Evolutionary conservation across 192 early-diverging fungal genomes (phyloP), one percentile per base, ranked within the genome.

Genomic region (Gamsiella multidivaricata): DNA sequence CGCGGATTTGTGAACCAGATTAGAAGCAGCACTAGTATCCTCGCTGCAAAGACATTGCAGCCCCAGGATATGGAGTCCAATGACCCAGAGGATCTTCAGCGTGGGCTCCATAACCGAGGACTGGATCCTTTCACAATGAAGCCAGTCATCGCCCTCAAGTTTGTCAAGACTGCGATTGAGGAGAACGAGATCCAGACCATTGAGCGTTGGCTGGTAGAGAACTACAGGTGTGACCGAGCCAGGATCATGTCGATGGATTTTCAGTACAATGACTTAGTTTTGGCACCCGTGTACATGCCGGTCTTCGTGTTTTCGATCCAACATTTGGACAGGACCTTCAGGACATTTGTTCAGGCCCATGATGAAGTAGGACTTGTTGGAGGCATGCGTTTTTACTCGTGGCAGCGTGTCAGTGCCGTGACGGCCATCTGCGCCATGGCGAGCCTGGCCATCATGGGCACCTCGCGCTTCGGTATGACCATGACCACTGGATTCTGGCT

Each of bases 281-380:
- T 83, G 6, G 80, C 83, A n/a, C 85, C 85, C 3, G 80, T 87
- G 2, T 87, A 87, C 36, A 82, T 83, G 37, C 85, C 85, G 5
- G 80, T 82, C 1, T 87, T 74, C 41, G 65, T 87, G 1, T 87
- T 80, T 20, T 79, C 81, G 14, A 74, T 85, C 3, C 63, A 49
- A 25, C 78, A 85, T 55, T 54, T 87, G 18, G 65, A 81, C 28
- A 65, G 85, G 57, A 57, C 69, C 17, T 81, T 87, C 25, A 57
- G 85, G n/a, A 87, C 85, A 0, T 84, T 87, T 70, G 66, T 87
- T n/a, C 82, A 87, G 47, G 85, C 81, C 3, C 50, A 83, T 42
- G 83, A 87, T 67, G 25, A 78, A 17, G 43, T 61, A 6, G 74
- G 74, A 7, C 53, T 78, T n/a, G 71, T 81, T 5, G 83, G 85